Evolutionary conservation across 495 filamentous ascomycete species (phyloP).

Genomic region (Aspergillus funiculosus): DNA sequence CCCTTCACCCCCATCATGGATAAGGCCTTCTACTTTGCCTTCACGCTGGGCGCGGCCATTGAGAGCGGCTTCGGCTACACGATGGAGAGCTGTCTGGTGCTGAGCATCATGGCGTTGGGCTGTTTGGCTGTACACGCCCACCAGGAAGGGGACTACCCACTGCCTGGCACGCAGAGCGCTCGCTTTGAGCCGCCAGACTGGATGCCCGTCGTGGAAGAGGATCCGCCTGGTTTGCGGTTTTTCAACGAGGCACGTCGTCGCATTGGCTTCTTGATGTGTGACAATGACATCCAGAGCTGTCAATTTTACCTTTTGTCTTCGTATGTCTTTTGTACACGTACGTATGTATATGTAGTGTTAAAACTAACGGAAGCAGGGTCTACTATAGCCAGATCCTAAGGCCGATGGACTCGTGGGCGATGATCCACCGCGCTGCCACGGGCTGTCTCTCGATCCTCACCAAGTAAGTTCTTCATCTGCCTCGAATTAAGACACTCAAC

Average conservation of each 20-base stretch:
- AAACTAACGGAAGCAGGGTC: slow-evolving; percentile 20
- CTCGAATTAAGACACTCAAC: not conserved
- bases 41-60: slow-evolving; percentile 40
- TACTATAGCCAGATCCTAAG: slow-evolving; percentile 44
- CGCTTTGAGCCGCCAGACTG: slow-evolving; percentile 42
- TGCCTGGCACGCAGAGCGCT: slow-evolving; percentile 31
- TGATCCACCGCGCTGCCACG: slow-evolving; percentile 45
- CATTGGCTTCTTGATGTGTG: slow-evolving; percentile 45
- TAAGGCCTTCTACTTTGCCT: slow-evolving; percentile 42
- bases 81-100: slow-evolving; percentile 41
- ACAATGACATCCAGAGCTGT: slow-evolving; percentile 43
- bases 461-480: slow-evolving; percentile 31
- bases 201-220: slow-evolving; percentile 40
- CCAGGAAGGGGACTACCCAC: slow-evolving; percentile 41
- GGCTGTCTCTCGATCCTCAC: slow-evolving; percentile 44
- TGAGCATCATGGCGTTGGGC: slow-evolving; percentile 42
- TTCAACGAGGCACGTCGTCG: slow-evolving; percentile 44
- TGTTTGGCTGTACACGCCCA: slow-evolving; percentile 40
- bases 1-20: slow-evolving; percentile 46
- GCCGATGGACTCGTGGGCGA: slow-evolving; percentile 44
- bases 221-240: slow-evolving; percentile 38
- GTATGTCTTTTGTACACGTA: slow-evolving; percentile 30
- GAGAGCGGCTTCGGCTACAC: slow-evolving; percentile 41
- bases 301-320: slow-evolving; percentile 45
- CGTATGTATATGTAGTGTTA: not conserved